Percentiles rank a stretch among this genome's conserved stretches.
Conservation (phyloP, 2,329 filamentous ascomycete species). For the Ascochyta pisi region DNA sequence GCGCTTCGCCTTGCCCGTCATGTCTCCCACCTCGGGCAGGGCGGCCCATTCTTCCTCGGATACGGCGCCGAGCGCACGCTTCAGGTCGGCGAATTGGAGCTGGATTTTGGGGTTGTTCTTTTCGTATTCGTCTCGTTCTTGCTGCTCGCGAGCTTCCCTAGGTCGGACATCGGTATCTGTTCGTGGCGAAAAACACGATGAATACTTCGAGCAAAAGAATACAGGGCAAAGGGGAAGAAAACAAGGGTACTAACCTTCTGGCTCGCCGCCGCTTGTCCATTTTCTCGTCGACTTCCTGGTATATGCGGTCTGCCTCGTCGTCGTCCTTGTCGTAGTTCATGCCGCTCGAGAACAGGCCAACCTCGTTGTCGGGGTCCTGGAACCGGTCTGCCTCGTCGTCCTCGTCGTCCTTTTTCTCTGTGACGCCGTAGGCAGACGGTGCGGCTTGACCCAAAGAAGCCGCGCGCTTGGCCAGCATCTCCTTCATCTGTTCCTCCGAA, state of each 20-base stretch:
- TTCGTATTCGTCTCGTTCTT: conserved; percentile 94
- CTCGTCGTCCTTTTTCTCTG: conserved; percentile 72
- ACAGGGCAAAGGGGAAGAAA: conserved; percentile 29
- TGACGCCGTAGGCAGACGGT: conserved; percentile 74
- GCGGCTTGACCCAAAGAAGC: conserved; percentile 77
- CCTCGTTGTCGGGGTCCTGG: conserved; percentile 96
- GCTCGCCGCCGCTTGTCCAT: conserved; percentile 90
- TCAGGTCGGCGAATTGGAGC: conserved; percentile 95
- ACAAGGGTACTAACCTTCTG: conserved; percentile 74
- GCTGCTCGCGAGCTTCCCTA: conserved; percentile 92
- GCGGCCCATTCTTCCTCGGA: conserved; percentile 97
- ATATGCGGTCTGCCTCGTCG: conserved; percentile 96
- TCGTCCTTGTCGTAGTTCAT: conserved; percentile 93
- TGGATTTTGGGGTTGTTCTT: conserved; percentile 97
- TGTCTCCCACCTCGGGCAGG: conserved; percentile 92
- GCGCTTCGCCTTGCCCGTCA: conserved; percentile 91
- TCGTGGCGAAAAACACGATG: conserved; percentile 71
- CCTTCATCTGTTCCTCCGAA: conserved; percentile 97
- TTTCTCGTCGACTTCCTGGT: conserved; percentile 93
- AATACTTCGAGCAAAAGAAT: conserved; percentile 58
- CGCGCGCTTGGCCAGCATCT: conserved; percentile 92
- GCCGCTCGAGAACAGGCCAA: conserved; percentile 91
- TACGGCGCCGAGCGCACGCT: conserved; percentile 85
- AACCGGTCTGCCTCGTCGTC: conserved; percentile 79
- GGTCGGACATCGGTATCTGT: conserved; percentile 77